These are phyloP conservation scores for Paraphaeosphaeria sporulosa DNA, from an alignment of 2,329 filamentous ascomycete species.

Conservation along the genomic window DNA sequence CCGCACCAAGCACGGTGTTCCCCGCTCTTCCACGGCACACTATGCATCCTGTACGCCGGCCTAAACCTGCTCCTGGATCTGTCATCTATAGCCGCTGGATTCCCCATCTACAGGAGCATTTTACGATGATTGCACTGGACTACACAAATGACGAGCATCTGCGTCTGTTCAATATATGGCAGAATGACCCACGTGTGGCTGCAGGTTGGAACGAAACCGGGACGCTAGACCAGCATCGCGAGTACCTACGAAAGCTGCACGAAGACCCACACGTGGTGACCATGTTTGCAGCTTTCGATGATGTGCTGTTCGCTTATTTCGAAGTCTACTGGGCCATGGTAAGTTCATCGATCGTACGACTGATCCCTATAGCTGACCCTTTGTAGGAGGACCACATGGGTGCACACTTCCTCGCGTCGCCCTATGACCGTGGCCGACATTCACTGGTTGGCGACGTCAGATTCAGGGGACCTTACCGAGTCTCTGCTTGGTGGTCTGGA, in stretches of 20 bases:
- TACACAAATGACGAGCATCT: conserved; percentile 70
- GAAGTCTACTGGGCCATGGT: conserved; percentile 81
- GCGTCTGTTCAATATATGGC: conserved; percentile 77
- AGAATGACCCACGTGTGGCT: conserved; percentile 82
- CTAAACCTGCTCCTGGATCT: conserved; percentile 74
- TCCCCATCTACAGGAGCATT: conserved; percentile 76
- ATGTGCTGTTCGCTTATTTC: conserved; percentile 76
- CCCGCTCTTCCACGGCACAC: conserved; percentile 61
- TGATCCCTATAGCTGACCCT: conserved; percentile 25
- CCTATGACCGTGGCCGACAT: conserved; percentile 67
- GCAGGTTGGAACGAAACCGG: conserved; percentile 83
- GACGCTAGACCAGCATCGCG: conserved; percentile 75
- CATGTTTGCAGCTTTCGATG: conserved; percentile 75
- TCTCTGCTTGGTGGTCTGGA: conserved; percentile 65
- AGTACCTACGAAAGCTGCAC: conserved; percentile 73
- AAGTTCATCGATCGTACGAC: conserved; percentile 24
- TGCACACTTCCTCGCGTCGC: conserved; percentile 63
- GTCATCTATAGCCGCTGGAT: conserved; percentile 82
- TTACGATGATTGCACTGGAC: conserved; percentile 79
- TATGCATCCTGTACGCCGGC: conserved; percentile 74
- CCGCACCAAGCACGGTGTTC: conserved; percentile 58
- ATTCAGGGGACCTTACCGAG: conserved; percentile 63
- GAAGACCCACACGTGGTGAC: conserved; percentile 76
- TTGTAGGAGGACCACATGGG: conserved; percentile 66
- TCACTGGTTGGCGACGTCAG: conserved; percentile 65